Evolutionary conservation across 768 basidiomycete genomes (phyloP).

Genomic region (Amanita exitialis): DNA sequence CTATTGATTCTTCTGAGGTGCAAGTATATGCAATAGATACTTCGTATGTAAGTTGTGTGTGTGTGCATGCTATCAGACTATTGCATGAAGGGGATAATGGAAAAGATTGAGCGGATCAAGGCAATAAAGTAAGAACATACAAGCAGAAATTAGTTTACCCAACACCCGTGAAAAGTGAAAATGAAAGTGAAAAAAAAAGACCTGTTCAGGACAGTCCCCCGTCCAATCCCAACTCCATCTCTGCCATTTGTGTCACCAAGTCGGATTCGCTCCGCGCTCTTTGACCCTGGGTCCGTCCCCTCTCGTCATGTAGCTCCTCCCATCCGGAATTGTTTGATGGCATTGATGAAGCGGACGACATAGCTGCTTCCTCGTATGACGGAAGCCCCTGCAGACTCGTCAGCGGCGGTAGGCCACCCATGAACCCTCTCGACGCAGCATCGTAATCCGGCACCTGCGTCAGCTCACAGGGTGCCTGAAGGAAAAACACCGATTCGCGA

Average conservation of each 20-base stretch:
- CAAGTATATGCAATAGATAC: not conserved
- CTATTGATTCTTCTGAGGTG: not conserved
- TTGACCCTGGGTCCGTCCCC: not conserved
- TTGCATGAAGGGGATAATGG: not conserved
- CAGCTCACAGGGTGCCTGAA: conserved; percentile 25
- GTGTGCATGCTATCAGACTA: not conserved
- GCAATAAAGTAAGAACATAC: too few relatives aligned
- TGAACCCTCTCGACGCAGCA: conserved; percentile 76
- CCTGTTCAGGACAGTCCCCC: not conserved
- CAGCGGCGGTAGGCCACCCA: conserved; percentile 86
- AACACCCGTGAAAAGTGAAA: not conserved
- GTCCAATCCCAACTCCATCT: too few relatives aligned
- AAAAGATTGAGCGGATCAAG: not conserved
- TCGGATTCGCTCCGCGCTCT: not conserved
- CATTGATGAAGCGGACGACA: not conserved
- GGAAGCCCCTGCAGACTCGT: conserved; percentile 70
- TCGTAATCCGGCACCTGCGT: conserved; percentile 82
- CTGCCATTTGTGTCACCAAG: not conserved
- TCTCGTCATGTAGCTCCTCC: not conserved
- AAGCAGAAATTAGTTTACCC: not conserved
- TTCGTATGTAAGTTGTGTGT: not conserved
- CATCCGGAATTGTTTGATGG: not conserved
- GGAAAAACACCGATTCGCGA: not conserved
- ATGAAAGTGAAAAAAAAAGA: not conserved
- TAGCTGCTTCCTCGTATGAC: conserved; percentile 68